Percentiles rank a stretch among this genome's conserved stretches.
Conservation (phyloP, 2,329 filamentous ascomycete genomes). For the Coniosporium tulheliwenetii region DNA sequence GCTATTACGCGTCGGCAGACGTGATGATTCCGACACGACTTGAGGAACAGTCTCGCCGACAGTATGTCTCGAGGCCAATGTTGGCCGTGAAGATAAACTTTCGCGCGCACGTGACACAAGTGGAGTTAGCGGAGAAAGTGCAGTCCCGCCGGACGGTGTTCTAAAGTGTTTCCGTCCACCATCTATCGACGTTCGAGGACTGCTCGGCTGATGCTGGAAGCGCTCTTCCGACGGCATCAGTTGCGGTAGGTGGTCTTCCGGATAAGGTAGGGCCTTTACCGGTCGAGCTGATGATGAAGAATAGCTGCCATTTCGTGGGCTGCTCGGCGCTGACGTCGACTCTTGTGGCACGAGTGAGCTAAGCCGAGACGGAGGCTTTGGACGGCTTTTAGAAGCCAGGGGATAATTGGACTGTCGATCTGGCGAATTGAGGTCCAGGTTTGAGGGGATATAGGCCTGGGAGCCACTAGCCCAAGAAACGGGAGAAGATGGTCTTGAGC, state of each 20-base stretch:
- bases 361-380: too few relatives aligned
- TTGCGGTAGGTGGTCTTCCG: slow-evolving; percentile 23
- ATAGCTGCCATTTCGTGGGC: slow-evolving; percentile 8
- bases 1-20: too few relatives aligned
- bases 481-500: background rate
- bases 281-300: slow-evolving; percentile 16
- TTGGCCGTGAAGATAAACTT: background rate
- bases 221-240: slow-evolving; percentile 28
- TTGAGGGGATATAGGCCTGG: too few relatives aligned
- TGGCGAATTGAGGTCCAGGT: too few relatives aligned
- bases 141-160: background rate
- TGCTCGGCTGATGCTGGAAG: slow-evolving; percentile 18
- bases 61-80: background rate
- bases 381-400: too few relatives aligned
- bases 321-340: too few relatives aligned
- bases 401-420: too few relatives aligned
- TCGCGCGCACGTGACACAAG: background rate
- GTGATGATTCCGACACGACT: too few relatives aligned
- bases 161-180: too few relatives aligned
- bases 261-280: slow-evolving; percentile 24
- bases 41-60: background rate
- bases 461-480: too few relatives aligned
- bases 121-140: background rate
- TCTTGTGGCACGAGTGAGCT: too few relatives aligned
- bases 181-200: background rate